Base-by-base conservation (phyloP, 163 green algal species). In the Scenedesmus sp. region DNA sequence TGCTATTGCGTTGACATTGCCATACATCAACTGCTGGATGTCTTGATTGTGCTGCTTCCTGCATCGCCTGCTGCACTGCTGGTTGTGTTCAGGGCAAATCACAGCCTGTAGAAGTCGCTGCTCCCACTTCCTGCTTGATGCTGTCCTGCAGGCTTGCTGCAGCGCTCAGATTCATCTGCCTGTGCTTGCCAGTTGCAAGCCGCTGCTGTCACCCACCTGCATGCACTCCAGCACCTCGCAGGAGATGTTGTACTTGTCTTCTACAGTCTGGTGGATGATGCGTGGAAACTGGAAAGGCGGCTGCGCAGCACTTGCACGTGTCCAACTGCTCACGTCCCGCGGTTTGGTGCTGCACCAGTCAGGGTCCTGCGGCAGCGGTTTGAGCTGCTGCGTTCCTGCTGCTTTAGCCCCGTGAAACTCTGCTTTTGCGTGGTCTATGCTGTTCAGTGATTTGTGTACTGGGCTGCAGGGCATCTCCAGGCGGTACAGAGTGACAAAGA, bases 241-340 rank as follows among this genome's bases (percentile, higher is more conserved):
- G n/a, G 88, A 86, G 52, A 91, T 87, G 88, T 91, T 86, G 76
- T 73, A 55, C 26, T 91, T 91, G 88, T 91, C 76, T 66, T 86
- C 76, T 20, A 91, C 88, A 26, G 88, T 91, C 46, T 91, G 88
- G 26, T 82, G 57, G 16, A 91, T 87, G 56, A 91, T 87, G 7
- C 16, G 57, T 52, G 88, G 88, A 46, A 91, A 90, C 1, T 56
- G 20, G 54, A 90, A 90, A 16, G 86, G 86, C 4, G 70, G 54
- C 4, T 15, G 4, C 1, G 86, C 54, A 18, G n/a, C 52, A 5
- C 5, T 59, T 3, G 55, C 70, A 15, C 15, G 34, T 20, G 46
- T 7, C 86, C 86, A 90, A 20, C 67, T 90, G 70, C 76, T 90
- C 7, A 90, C 62, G 34, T 90, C 86, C 55, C 70, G 62, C 18